Percentiles rank a stretch among this genome's conserved stretches.
Evolutionary conservation across 208 protist genomes (phyloP).

Genomic region (Trypanosomatidae sp.): DNA sequence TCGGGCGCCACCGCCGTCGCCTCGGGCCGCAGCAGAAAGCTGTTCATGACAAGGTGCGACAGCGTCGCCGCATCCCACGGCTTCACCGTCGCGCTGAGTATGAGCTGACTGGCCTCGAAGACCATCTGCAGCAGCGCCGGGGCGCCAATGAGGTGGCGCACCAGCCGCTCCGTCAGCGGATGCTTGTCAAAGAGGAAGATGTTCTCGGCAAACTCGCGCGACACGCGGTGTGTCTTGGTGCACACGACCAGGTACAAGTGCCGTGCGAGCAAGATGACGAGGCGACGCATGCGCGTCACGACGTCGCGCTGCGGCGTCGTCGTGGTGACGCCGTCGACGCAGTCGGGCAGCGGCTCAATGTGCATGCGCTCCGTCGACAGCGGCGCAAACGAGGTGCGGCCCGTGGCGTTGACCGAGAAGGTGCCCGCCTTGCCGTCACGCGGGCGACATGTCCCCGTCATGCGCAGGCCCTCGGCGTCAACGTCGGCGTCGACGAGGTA

Average conservation of each 20-base stretch:
- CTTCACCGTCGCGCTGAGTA: slow-evolving; percentile 39
- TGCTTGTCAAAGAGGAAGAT: slow-evolving; percentile 62
- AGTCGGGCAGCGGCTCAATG: slow-evolving; percentile 74
- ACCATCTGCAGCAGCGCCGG: slow-evolving; percentile 47
- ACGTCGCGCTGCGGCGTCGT: slow-evolving; percentile 29
- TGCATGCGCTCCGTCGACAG: slow-evolving; percentile 30
- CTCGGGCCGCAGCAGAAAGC: slow-evolving; percentile 42
- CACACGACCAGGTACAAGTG: slow-evolving; percentile 77
- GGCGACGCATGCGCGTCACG: slow-evolving; percentile 49
- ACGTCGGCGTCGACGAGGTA: slow-evolving; percentile 1
- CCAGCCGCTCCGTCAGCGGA: slow-evolving; percentile 48
- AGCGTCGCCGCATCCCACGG: slow-evolving; percentile 71
- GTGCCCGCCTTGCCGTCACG: slow-evolving; percentile 31
- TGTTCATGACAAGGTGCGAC: slow-evolving; percentile 33
- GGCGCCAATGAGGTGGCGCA: slow-evolving; percentile 20
- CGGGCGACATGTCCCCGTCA: slow-evolving; percentile 45
- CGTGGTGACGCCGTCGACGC: slow-evolving; percentile 34
- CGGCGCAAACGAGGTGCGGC: slow-evolving; percentile 20
- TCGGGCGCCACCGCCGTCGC: slow-evolving; percentile 20
- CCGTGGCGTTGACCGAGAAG: slow-evolving; percentile 37
- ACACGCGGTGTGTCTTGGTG: slow-evolving; percentile 19
- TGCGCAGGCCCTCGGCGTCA: slow-evolving; percentile 60
- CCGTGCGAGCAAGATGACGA: slow-evolving; percentile 69
- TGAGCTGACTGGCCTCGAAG: slow-evolving; percentile 35
- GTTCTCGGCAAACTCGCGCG: slow-evolving; percentile 33